Base-by-base conservation (phyloP, 768 basidiomycete genomes). In the Psilocybe cyanescens region DNA sequence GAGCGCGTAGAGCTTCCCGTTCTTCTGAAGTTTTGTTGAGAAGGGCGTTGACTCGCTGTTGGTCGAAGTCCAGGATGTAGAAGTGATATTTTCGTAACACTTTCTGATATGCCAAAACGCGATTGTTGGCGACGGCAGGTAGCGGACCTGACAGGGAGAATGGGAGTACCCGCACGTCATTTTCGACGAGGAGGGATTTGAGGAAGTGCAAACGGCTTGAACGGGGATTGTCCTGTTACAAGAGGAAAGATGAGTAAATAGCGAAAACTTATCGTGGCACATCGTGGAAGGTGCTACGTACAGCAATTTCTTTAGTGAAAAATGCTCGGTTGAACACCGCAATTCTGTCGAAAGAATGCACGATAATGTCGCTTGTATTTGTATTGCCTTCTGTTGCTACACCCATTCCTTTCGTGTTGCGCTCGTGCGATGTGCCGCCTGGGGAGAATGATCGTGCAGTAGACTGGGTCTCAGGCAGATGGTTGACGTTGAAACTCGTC, bases 301-400 rank as follows among this genome's bases (percentile, higher is more conserved):
- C 58, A 1, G 47, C 46, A 17, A 63, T 46, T 16, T 61, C 59
- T 49, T 45, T 60, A 35, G 45, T 53, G 41, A 64, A 54, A n/a
- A 64, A 57, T n/a, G 49, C 33, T 35, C 55, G 52, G n/a, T 53
- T 48, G 54, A 57, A 60, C 39, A 64, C 60, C 3, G 60, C 63
- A 48, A 64, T 64, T 57, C 63, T 60, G 60, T 64, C 63, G 56
- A 64, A 64, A 57, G 59, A 57, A 44, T 64, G 63, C 49, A 64
- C 48, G 33, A 64, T 50, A 24, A 64, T 57, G 41, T 61, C 39
- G 45, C 59, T 64, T 19, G 31, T 31, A 19, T 61, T 39, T 39
- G 63, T 61, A 44, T 44, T 58, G 7, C 60, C 59, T 54, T 64
- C 54, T 29, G 17, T 37, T 33, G 28, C 58, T 9, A 64, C 47